Conservation (phyloP, 2,329 filamentous ascomycete species). For the Leptographium wingfieldii region DNA sequence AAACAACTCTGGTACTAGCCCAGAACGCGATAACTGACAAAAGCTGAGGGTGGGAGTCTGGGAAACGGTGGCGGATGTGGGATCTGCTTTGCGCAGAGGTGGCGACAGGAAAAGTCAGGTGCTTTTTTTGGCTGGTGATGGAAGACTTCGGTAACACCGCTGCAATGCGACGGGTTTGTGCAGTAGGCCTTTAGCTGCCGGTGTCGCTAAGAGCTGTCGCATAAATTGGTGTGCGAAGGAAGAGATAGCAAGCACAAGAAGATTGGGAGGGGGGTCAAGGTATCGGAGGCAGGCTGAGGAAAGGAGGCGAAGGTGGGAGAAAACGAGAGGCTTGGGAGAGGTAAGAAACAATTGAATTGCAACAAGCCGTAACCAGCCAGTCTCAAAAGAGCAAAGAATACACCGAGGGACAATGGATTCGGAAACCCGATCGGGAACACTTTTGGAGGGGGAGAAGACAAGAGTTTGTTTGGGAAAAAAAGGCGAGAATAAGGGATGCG, state of each 20-base stretch:
- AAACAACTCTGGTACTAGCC: neutral
- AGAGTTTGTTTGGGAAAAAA: neutral
- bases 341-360: neutral
- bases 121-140: conserved; percentile 1
- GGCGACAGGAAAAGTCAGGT: conserved; percentile 3
- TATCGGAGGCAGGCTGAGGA: neutral
- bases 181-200: neutral
- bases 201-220: neutral
- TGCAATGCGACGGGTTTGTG: neutral
- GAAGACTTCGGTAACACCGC: neutral
- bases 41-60: neutral
- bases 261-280: neutral
- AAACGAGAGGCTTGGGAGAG: neutral
- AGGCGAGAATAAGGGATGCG: neutral
- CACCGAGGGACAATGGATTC: neutral
- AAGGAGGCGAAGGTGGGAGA: neutral
- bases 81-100: conserved; percentile 1
- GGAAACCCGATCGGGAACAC: neutral
- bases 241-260: neutral
- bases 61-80: neutral
- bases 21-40: neutral
- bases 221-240: neutral
- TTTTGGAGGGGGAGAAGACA: neutral
- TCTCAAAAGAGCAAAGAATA: neutral
- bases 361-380: neutral